Percentiles rank a stretch among this genome's conserved stretches.
Conservation (phyloP, 805 yeast genomes). For the Candida arabinofermentans region DNA sequence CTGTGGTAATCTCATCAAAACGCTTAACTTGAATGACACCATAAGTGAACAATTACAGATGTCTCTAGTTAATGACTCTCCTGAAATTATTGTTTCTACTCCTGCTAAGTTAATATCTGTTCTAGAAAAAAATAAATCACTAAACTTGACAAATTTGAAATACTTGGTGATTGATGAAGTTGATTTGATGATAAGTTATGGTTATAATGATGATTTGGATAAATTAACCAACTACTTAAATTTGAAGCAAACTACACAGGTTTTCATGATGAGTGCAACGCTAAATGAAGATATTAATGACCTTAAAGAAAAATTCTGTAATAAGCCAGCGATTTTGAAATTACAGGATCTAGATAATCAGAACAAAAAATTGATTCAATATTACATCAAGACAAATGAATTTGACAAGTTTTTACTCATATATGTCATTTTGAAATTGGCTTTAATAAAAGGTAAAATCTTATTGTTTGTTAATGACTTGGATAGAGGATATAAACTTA, state of each 20-base stretch:
- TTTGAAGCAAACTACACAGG: conserved; percentile 72
- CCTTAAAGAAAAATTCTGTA: conserved; percentile 74
- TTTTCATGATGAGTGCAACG: conserved; percentile 96
- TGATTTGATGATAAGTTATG: conserved; percentile 84
- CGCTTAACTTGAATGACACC: conserved; percentile 60
- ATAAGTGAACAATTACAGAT: conserved; percentile 66
- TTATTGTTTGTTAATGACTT: conserved; percentile 87
- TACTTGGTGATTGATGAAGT: conserved; percentile 92
- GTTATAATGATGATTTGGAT: conserved; percentile 80
- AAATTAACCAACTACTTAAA: conserved; percentile 62
- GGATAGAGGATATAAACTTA: conserved; percentile 91
- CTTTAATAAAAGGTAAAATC: conserved; percentile 86
- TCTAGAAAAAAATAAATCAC: conserved; percentile 41
- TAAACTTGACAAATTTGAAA: conserved; percentile 54
- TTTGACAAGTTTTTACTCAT: conserved; percentile 87
- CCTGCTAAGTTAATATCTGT: conserved; percentile 70
- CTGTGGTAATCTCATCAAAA: conserved; percentile 62
- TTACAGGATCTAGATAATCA: conserved; percentile 60
- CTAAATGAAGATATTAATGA: conserved; percentile 79
- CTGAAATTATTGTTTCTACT: conserved; percentile 81
- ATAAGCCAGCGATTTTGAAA: conserved; percentile 76
- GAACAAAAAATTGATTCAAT: conserved; percentile 69
- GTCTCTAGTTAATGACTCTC: conserved; percentile 66
- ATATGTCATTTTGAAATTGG: conserved; percentile 87
- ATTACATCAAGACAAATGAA: conserved; percentile 81